These are phyloP conservation scores for Lepiota venenata DNA, from an alignment of 768 basidiomycete species.

Conservation along the genomic window DNA sequence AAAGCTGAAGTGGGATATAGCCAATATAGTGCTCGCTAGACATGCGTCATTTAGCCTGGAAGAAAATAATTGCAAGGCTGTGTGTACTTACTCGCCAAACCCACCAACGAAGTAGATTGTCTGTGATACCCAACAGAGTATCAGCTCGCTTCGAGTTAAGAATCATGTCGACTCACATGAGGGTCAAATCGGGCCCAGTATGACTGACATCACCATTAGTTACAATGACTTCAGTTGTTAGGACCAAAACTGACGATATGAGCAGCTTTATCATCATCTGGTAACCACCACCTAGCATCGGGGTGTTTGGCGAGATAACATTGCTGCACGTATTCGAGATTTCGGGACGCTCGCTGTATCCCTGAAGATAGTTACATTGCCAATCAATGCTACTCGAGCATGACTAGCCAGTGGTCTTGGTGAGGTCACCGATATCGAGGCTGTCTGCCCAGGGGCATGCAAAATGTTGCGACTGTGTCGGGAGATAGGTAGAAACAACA, in stretches of 20 bases:
- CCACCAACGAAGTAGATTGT: conserved; percentile 52
- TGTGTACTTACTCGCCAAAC: conserved; percentile 42
- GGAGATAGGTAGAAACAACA: conserved; percentile 53
- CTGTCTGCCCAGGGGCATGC: conserved; percentile 32
- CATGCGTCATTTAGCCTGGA: conserved; percentile 3
- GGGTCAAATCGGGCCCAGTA: conserved; percentile 58
- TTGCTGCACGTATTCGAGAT: conserved; percentile 27
- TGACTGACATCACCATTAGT: conserved; percentile 26
- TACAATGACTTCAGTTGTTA: background rate
- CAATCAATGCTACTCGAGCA: conserved; percentile 48
- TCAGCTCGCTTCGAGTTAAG: background rate
- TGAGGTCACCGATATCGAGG: conserved; percentile 41
- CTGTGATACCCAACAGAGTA: conserved; percentile 21
- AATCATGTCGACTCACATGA: conserved; percentile 30
- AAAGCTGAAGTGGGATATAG: conserved; percentile 42
- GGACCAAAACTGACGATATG: conserved; percentile 33
- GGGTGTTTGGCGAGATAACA: conserved; percentile 47
- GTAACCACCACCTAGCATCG: conserved; percentile 50
- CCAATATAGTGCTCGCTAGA: conserved; percentile 47
- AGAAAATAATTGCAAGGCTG: background rate
- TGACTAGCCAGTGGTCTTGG: conserved; percentile 37
- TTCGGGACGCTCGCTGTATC: conserved; percentile 25
- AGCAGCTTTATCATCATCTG: conserved; percentile 39
- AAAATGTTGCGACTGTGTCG: conserved; percentile 49
- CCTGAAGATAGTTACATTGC: conserved; percentile 43